Conservation (phyloP, 176 grass and related monocot genomes). For the Lolium multiflorum region DNA sequence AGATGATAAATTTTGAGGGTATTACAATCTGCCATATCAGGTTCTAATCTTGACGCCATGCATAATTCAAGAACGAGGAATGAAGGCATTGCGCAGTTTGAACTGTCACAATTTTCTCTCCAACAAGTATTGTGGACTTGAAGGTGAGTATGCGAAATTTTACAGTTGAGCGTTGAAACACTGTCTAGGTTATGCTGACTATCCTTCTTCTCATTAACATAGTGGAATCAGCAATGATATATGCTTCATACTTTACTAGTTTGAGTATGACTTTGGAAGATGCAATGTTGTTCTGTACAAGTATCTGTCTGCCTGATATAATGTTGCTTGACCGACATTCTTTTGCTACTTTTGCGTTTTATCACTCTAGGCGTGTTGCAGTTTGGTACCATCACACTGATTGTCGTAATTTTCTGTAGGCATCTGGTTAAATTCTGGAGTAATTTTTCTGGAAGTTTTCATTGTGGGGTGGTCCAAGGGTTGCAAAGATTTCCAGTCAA, state of each 20-base stretch:
- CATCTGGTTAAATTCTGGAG: conserved; percentile 16
- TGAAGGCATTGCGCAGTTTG: background rate
- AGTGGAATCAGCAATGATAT: conserved; percentile 19
- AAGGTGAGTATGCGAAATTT: conserved; percentile 41
- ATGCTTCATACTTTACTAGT: conserved; percentile 11
- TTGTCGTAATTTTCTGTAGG: conserved; percentile 20
- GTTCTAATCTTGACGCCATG: background rate
- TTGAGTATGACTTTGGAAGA: background rate
- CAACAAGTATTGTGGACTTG: conserved; percentile 14
- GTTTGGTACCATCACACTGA: conserved; percentile 4
- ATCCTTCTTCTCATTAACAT: background rate
- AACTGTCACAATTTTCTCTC: background rate
- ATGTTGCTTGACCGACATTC: background rate
- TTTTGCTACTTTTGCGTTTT: conserved; percentile 21
- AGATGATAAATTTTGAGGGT: conserved; percentile 82
- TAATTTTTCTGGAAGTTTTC: conserved; percentile 13
- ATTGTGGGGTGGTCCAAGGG: background rate
- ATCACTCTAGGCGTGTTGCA: background rate
- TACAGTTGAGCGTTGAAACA: conserved; percentile 13
- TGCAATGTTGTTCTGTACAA: background rate
- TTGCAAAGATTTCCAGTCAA: background rate
- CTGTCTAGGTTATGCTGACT: background rate
- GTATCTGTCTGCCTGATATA: conserved; percentile 18
- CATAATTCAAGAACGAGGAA: conserved; percentile 24
- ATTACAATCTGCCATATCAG: background rate